Percentiles rank a stretch among this genome's conserved stretches.
Evolutionary conservation across 352 stramenopile species (phyloP).

Genomic region (Globisporangium carolinianum): DNA sequence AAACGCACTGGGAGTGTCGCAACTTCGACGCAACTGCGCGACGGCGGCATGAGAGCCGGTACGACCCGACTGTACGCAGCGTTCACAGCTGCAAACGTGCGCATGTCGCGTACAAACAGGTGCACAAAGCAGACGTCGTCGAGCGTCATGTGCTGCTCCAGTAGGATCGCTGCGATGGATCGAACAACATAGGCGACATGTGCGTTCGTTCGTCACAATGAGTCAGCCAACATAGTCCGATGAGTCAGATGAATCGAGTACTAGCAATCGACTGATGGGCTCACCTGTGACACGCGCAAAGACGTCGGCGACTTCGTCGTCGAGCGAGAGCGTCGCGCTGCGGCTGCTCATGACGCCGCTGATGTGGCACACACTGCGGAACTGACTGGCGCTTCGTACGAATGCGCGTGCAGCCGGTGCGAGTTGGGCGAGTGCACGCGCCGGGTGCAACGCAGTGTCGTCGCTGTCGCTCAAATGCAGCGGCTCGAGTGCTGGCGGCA

Average conservation of each 20-base stretch:
- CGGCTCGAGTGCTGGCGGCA: slow-evolving; percentile 11
- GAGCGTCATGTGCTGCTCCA: slow-evolving; percentile 42
- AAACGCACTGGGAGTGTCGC: slow-evolving; percentile 62
- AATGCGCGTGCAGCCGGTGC: slow-evolving; percentile 12
- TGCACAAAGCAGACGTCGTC: slow-evolving; percentile 95
- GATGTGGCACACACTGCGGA: slow-evolving; percentile 64
- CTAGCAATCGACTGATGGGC: not conserved
- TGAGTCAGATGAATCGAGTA: no score
- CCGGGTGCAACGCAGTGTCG: not conserved
- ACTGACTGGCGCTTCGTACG: slow-evolving; percentile 24
- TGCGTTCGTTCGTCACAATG: not conserved
- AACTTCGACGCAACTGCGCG: slow-evolving; percentile 84
- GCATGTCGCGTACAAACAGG: slow-evolving; percentile 95
- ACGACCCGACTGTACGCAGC: slow-evolving; percentile 91
- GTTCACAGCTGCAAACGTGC: slow-evolving; percentile 92
- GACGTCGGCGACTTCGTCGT: slow-evolving; percentile 60
- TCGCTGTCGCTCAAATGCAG: not conserved
- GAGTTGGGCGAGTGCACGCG: slow-evolving; percentile 9
- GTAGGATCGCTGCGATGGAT: slow-evolving; percentile 16
- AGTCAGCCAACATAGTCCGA: no score
- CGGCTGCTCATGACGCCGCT: slow-evolving; percentile 49
- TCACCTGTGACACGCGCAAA: slow-evolving; percentile 31
- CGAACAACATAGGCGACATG: slow-evolving; percentile 1
- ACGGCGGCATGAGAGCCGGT: slow-evolving; percentile 69
- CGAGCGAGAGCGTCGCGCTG: slow-evolving; percentile 29